Evolutionary conservation across 441 rosid species (phyloP), one percentile per base, ranked within the genome.

Genomic region (Raphanus hybrid): DNA sequence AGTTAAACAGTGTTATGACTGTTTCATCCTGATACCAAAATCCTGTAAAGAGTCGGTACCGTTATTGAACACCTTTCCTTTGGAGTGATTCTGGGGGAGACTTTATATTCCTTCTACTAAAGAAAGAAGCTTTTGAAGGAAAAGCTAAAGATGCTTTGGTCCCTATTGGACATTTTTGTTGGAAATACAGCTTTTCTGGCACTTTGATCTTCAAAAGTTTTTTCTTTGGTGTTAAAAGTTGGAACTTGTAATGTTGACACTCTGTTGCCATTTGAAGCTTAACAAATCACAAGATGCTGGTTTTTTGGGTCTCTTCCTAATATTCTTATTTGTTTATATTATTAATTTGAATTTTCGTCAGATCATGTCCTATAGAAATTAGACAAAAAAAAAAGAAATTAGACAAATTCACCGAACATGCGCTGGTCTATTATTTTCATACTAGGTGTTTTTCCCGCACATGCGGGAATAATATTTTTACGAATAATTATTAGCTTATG

Each of bases 61-160:
- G 72, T 58, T 62, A 64, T 2, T 20, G 15, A 58, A 78, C 69
- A 48, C 18, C 69, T 62, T 61, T 61, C 32, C 65, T 78, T 54
- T 68, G 50, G 39, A n/a, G 81, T 68, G 74, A 78, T 78, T 73
- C 75, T 63, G 15, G 34, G 20, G 23, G 4, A 52, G 23, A 69
- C 66, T 68, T 26, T 11, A 12, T 74, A 67, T 74, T 78, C 78
- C 75, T 69, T 41, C 55, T 74, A 32, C 63, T 57, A 55, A 64
- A 74, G 78, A 64, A 48, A 74, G 75, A 78, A 78, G 68, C 73
- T 72, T 52, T 78, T 59, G 68, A 23, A 45, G n/a, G 55, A 74
- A 74, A 73, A 69, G 78, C 75, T 73, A 10, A 7, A 74, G 70
- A 79, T 79, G 82, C 79, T 57, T 78, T 79, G 82, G 82, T 79